Base-by-base conservation (phyloP, 345 rosid species). In the Murraya koenigii region DNA sequence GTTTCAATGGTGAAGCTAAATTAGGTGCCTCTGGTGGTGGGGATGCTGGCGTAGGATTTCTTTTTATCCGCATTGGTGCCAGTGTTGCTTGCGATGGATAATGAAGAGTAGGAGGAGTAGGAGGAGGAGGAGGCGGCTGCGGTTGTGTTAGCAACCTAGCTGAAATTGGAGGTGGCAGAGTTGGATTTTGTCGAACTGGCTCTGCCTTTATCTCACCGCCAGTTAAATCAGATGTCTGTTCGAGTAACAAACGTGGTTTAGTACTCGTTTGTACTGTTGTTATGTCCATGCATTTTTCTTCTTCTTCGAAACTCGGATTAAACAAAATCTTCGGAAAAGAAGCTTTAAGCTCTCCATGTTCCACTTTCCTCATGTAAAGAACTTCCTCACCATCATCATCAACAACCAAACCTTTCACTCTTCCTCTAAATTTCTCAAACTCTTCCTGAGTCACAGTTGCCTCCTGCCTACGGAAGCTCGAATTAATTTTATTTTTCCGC, bases 311-410 rank as follows among this genome's bases (percentile, higher is more conserved):
- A 75, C 89, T 81, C 8, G 86, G 86, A 81, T 90, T 89, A 66
- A 76, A 55, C 78, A 80, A 14, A 23, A 86, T 71, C 82, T 79
- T 86, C 0, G 87, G 78, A 73, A 83, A 87, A 30, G 60, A 60
- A 22, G 74, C 65, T 68, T 35, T 79, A n/a, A 66, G 79, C 59
- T 52, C 65, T 20, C 77, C 80, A 64, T 76, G 82, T 61, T 86
- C 88, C 8, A 80, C 66, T 60, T 81, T 85, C 77, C 92, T 89
- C 81, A 86, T 69, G 67, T 88, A 92, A 71, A 90, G 70, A 14
- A 89, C 90, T 71, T 92, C 91, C 59, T 36, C 55, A 2, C 97
- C 93, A 8, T 82, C 78, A 75, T 87, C 91, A 9, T 85, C 84
- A 9, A 84, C 81, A 35, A 86, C 77, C 69, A 91, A 49, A 39